Evolutionary conservation across 352 stramenopile genomes (phyloP).

Genomic region (Albugo candida): DNA sequence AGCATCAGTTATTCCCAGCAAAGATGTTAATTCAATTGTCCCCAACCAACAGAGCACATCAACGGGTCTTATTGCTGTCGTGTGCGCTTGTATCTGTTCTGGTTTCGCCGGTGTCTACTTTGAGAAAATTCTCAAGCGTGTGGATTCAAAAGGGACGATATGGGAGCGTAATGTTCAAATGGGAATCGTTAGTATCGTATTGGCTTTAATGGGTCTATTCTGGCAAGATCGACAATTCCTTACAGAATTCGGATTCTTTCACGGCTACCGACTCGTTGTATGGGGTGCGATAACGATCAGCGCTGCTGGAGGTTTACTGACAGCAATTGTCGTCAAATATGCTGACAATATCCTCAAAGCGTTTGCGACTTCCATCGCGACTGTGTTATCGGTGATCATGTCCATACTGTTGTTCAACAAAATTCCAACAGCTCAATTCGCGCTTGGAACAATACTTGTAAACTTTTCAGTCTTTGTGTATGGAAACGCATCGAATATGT

Average conservation of each 20-base stretch:
- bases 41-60: constrained; percentile 31
- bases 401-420: constrained; percentile 74
- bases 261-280: constrained; percentile 57
- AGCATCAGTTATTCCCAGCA: neutral
- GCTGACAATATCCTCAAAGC: constrained; percentile 78
- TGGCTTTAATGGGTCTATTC: constrained; percentile 31
- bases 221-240: constrained; percentile 47
- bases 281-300: constrained; percentile 49
- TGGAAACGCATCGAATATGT: constrained; percentile 29
- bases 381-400: constrained; percentile 63
- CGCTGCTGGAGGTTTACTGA: constrained; percentile 57
- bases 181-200: constrained; percentile 43
- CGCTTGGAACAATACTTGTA: constrained; percentile 51
- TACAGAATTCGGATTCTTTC: constrained; percentile 43
- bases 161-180: constrained; percentile 77
- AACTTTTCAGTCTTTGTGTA: constrained; percentile 68
- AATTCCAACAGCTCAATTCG: constrained; percentile 51
- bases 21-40: neutral
- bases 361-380: constrained; percentile 67
- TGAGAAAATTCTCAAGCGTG: constrained; percentile 70
- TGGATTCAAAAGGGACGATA: constrained; percentile 30
- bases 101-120: constrained; percentile 75
- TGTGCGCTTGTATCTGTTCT: constrained; percentile 56
- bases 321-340: constrained; percentile 71
- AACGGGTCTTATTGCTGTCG: constrained; percentile 39